phyloP scores from a whole-genome alignment of 306 rosid genomes.

The Sicyos edulis region DNA sequence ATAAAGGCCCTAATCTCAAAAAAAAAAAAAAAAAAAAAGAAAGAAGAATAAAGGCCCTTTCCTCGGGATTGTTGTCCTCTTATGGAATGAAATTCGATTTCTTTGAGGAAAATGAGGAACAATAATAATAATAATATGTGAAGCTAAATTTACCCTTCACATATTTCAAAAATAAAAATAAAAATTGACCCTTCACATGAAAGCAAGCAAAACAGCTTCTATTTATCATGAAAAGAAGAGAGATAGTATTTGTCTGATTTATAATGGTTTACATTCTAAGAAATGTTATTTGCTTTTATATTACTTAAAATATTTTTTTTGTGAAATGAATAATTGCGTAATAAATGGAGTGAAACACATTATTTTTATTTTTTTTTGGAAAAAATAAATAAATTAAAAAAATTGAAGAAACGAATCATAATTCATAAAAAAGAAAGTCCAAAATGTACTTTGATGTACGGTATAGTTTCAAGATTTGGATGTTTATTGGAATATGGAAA shows the following conservation, averaged over 20 bases:
- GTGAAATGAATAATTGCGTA: background rate
- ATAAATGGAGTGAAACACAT: background rate
- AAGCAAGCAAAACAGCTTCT: background rate
- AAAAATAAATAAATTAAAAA: background rate
- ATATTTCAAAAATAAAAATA: background rate
- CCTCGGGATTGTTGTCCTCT: background rate
- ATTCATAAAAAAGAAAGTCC: slow-evolving; percentile 1
- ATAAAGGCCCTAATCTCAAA: background rate
- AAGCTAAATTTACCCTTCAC: background rate
- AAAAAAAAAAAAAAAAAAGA: too few species aligned
- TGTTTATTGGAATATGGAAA: slow-evolving; percentile 3
- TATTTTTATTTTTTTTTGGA: background rate
- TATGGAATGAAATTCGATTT: background rate
- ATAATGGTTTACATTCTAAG: background rate
- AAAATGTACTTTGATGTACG: slow-evolving; percentile 7
- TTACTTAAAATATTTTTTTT: background rate
- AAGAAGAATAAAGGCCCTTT: background rate
- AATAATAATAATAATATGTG: too few species aligned
- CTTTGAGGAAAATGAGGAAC: background rate
- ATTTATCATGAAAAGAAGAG: slow-evolving; percentile 10
- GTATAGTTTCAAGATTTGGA: background rate
- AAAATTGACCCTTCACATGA: too few species aligned
- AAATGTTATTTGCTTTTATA: slow-evolving; percentile 3
- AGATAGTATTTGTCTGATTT: background rate
- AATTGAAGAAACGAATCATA: background rate